Percentiles rank a stretch among this genome's conserved stretches.
Evolutionary conservation across 805 yeast genomes (phyloP).

Genomic region (Metschnikowia orientalis): DNA sequence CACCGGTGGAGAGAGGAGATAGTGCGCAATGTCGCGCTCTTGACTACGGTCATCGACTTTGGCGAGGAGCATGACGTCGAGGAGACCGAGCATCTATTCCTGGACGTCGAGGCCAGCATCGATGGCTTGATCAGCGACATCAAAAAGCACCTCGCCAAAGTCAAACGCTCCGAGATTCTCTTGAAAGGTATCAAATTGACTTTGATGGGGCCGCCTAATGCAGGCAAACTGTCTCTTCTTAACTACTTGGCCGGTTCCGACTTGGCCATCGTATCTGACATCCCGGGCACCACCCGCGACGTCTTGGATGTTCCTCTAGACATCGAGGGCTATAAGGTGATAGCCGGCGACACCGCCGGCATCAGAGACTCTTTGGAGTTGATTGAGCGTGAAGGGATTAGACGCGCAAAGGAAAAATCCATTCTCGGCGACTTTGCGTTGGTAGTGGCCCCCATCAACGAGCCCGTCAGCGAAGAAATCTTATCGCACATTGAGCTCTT

Average conservation of each 20-base stretch:
- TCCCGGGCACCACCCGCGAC: conserved; percentile 95
- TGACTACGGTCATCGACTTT: conserved; percentile 89
- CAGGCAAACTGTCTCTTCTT: conserved; percentile 87
- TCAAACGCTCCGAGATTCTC: conserved; percentile 57
- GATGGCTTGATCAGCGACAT: conserved; percentile 43
- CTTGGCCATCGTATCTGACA: conserved; percentile 83
- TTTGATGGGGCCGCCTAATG: conserved; percentile 89
- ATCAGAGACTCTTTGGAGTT: conserved; percentile 46
- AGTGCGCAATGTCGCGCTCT: conserved; percentile 61
- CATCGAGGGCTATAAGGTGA: conserved; percentile 76
- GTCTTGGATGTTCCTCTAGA: conserved; percentile 76
- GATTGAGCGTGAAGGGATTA: conserved; percentile 78
- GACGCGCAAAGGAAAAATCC: conserved; percentile 63
- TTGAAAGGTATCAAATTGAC: conserved; percentile 69
- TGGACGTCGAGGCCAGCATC: conserved; percentile 44
- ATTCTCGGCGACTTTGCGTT: conserved; percentile 61
- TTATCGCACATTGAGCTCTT: conserved; percentile 33
- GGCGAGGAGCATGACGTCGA: conserved; percentile 89
- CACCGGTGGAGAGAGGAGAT: conserved; percentile 63
- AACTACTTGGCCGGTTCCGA: conserved; percentile 74
- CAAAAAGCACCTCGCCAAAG: conserved; percentile 37
- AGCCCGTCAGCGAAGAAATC: conserved; percentile 34
- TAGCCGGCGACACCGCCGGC: conserved; percentile 93
- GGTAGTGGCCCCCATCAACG: conserved; percentile 50
- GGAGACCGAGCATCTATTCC: conserved; percentile 52